Conservation (phyloP, 805 yeast species). For the Saturnispora hagleri region DNA sequence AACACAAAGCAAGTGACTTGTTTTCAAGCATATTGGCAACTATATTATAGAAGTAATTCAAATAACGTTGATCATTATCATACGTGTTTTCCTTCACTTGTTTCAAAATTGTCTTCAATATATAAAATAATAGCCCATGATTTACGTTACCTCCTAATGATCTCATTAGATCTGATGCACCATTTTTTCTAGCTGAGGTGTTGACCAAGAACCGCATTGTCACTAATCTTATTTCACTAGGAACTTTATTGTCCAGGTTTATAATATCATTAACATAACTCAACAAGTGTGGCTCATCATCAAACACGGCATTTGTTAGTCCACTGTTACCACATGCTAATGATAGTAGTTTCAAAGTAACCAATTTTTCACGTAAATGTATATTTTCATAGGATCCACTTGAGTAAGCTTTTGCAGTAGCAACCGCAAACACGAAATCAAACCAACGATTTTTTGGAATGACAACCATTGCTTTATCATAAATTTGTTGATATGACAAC, state of each 20-base stretch:
- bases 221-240: slow-evolving; percentile 44
- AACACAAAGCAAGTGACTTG: slow-evolving; percentile 43
- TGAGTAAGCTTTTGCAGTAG: slow-evolving; percentile 66
- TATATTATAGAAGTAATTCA: slow-evolving; percentile 44
- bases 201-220: slow-evolving; percentile 63
- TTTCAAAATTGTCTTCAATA: slow-evolving; percentile 53
- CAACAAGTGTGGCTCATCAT: slow-evolving; percentile 62
- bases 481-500: slow-evolving; percentile 50
- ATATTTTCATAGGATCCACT: slow-evolving; percentile 42
- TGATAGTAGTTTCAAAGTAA: slow-evolving; percentile 57
- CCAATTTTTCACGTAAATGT: slow-evolving; percentile 46
- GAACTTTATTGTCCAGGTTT: slow-evolving; percentile 51
- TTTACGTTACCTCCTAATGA: slow-evolving; percentile 78
- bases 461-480: slow-evolving; percentile 45
- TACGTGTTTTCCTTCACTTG: slow-evolving; percentile 30
- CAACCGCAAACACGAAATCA: slow-evolving; percentile 51
- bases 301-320: slow-evolving; percentile 58
- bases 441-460: slow-evolving; percentile 59
- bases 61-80: slow-evolving; percentile 19
- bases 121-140: slow-evolving; percentile 74
- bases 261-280: slow-evolving; percentile 62
- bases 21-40: slow-evolving; percentile 53
- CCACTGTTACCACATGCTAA: slow-evolving; percentile 53
- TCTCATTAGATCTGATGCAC: slow-evolving; percentile 70
- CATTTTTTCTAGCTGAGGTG: slow-evolving; percentile 54